These are phyloP conservation scores for Apium graveolens DNA, from an alignment of 129 eudicot genomes.

Conservation along the genomic window DNA sequence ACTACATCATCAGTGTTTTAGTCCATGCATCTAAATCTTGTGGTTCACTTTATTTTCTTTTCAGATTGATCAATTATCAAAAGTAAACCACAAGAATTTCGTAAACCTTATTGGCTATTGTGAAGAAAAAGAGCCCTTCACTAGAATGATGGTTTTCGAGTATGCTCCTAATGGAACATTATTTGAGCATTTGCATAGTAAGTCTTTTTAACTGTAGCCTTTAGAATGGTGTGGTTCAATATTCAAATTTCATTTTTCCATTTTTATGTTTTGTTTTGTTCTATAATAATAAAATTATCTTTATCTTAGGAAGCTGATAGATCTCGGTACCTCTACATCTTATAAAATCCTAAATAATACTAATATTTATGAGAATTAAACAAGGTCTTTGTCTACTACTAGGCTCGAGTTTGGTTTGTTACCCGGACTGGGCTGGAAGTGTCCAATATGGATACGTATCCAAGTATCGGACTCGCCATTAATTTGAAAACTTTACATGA, in stretches of 20 bases:
- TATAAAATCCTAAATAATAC: too few species aligned
- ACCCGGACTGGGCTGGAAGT: too few species aligned
- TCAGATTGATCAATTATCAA: slow-evolving; percentile 76
- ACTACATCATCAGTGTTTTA: not conserved
- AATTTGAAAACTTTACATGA: too few species aligned
- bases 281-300: not conserved
- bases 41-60: not conserved
- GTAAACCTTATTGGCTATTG: slow-evolving; percentile 77
- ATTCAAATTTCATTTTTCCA: not conserved
- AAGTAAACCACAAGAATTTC: slow-evolving; percentile 85
- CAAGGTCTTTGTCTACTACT: not conserved
- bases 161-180: slow-evolving; percentile 95
- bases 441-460: too few species aligned
- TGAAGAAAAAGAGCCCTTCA: slow-evolving; percentile 77
- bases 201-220: slow-evolving; percentile 22
- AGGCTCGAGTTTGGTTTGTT: not conserved
- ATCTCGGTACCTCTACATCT: not conserved
- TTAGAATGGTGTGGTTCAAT: not conserved
- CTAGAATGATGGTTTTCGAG: slow-evolving; percentile 89
- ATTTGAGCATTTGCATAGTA: slow-evolving; percentile 84
- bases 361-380: not conserved
- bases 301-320: not conserved
- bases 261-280: not conserved
- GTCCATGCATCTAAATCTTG: not conserved
- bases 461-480: too few species aligned